Conservation (phyloP, 805 yeast genomes). For the Ogataea trehalophila region DNA sequence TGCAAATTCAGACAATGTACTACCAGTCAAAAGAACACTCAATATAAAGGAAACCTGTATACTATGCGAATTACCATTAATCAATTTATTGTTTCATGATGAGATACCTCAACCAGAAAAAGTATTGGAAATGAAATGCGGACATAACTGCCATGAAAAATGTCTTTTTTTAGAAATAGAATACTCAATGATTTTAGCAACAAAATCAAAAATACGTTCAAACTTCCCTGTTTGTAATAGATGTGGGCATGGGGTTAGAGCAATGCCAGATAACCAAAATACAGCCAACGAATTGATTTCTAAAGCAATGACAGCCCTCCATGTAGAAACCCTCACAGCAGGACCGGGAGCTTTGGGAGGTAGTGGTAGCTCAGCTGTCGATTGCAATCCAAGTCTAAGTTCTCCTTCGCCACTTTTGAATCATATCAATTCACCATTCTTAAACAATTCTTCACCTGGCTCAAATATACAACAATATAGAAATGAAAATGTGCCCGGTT, state of each 20-base stretch:
- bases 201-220: constrained; percentile 4
- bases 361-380: too few relatives aligned
- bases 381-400: background rate
- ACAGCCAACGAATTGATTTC: constrained; percentile 18
- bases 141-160: constrained; percentile 54
- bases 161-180: constrained; percentile 44
- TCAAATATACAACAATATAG: background rate
- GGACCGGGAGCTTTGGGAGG: too few relatives aligned
- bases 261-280: constrained; percentile 19
- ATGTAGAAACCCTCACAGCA: background rate
- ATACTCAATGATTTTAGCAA: constrained; percentile 6
- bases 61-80: constrained; percentile 49
- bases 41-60: constrained; percentile 11
- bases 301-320: constrained; percentile 7
- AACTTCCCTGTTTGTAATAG: constrained; percentile 24
- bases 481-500: background rate
- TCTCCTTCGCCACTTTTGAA: background rate
- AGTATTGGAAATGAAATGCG: constrained; percentile 47
- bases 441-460: background rate
- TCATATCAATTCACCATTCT: background rate
- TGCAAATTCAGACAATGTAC: background rate
- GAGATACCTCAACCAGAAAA: constrained; percentile 31
- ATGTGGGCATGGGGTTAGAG: constrained; percentile 16
- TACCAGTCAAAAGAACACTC: constrained; percentile 1
- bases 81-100: constrained; percentile 36